Evolutionary conservation across 2,329 filamentous ascomycete genomes (phyloP), one percentile per base, ranked within the genome.

Genomic region (Diaporthe citri): DNA sequence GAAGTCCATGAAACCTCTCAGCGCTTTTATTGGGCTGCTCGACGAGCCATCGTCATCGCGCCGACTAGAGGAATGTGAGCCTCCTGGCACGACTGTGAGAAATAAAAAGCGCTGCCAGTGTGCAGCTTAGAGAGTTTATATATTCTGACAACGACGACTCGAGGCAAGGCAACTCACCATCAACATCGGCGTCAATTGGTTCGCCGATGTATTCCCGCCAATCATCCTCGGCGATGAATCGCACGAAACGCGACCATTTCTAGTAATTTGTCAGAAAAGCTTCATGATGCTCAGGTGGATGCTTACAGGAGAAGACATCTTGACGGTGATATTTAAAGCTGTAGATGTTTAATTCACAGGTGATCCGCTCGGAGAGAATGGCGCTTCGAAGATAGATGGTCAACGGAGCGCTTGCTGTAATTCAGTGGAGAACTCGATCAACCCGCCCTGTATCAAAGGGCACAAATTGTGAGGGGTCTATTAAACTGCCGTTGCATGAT

Each of bases 11-110:
- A 66, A 28, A 48, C 41, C 2, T 66, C 60, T 4, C 60, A 84
- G 69, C 82, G 82, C 4, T 85, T 85, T 71, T 86, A 84, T 77
- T 86, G 84, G 84, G 84, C 84, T 2, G 78, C 82, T 1, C 78
- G 84, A 12, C 79, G 81, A 69, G 82, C 83, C 43, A 84, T 85
- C 48, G 84, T 86, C 9, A 82, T 86, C 34, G 84, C 84, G 1
- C 84, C 72, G 20, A 74, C 72, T 74, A 46, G 22, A 36, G 28
- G 15, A 43, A n/a, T 13, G 41, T 36, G 28, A 51, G 62, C 20
- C 3, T 9, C 12, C 25, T 25, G 56, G 22, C 20, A 8, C 3
- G n/a, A n/a, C n/a, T n/a, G n/a, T n/a, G n/a, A n/a, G n/a, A n/a
- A n/a, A n/a, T n/a, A n/a, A n/a, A n/a, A n/a, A n/a, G n/a, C n/a